Percentiles rank a stretch among this genome's conserved stretches.
These are phyloP conservation scores for Septoria linicola DNA, from an alignment of 2,329 filamentous ascomycete species.

Conservation along the genomic window DNA sequence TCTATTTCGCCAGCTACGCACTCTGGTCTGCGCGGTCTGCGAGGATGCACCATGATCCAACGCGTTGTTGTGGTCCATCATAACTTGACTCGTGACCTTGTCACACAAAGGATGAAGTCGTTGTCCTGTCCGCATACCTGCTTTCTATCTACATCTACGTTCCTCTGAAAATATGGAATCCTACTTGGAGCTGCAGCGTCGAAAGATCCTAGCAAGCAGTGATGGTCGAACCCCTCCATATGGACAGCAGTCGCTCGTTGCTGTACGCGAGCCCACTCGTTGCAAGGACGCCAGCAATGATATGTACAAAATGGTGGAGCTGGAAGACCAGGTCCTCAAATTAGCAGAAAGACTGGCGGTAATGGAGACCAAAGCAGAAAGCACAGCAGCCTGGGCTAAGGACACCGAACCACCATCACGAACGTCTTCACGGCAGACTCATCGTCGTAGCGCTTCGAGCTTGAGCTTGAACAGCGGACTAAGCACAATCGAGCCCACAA, in stretches of 20 bases:
- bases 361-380: constrained; percentile 11
- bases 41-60: background rate
- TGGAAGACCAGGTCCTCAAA: constrained; percentile 19
- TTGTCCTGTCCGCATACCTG: background rate
- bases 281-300: constrained; percentile 8
- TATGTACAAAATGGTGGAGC: background rate
- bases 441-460: constrained; percentile 14
- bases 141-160: background rate
- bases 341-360: constrained; percentile 15
- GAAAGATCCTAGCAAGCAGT: constrained; percentile 16
- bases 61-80: background rate
- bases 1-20: background rate
- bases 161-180: constrained; percentile 12
- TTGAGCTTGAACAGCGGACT: constrained; percentile 10
- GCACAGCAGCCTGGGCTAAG: background rate
- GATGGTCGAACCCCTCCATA: constrained; percentile 6
- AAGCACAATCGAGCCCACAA: constrained; percentile 14
- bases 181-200: constrained; percentile 18
- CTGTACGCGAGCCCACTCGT: constrained; percentile 18
- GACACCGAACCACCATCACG: constrained; percentile 7
- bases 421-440: constrained; percentile 7
- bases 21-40: background rate
- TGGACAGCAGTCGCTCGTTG: constrained; percentile 12
- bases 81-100: background rate
- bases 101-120: background rate